A percentile compares a stretch with the other conserved stretches of the same genome.
Evolutionary conservation across 345 rosid species (phyloP).

Genomic region (Jatropha curcas): DNA sequence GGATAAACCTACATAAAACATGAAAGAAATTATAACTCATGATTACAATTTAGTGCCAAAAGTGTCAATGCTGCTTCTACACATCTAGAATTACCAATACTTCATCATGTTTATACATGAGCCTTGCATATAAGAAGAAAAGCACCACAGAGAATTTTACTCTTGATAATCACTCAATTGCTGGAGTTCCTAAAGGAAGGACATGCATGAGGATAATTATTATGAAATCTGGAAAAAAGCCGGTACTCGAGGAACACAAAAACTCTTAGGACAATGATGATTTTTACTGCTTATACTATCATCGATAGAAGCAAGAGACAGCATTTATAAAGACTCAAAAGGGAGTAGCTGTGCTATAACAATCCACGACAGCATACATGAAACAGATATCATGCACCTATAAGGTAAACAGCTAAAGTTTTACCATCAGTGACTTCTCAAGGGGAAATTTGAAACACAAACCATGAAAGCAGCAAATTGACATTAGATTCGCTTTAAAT

Average conservation of each 20-base stretch:
- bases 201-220: neutral
- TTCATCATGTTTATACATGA: neutral
- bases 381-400: neutral
- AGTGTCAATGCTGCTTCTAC: no score
- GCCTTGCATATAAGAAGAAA: neutral
- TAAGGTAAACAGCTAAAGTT: neutral
- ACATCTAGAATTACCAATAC: no score
- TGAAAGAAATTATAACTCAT: conserved; percentile 1
- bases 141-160: neutral
- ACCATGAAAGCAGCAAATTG: neutral
- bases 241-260: neutral
- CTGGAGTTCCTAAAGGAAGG: neutral
- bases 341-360: neutral
- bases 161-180: neutral
- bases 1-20: conserved; percentile 69
- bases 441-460: neutral
- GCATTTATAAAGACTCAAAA: neutral
- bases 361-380: neutral
- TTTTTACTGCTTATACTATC: neutral
- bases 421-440: neutral
- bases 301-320: neutral
- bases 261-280: neutral
- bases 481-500: neutral
- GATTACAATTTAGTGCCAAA: neutral
- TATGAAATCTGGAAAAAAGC: no score